Percentiles rank a stretch among this genome's conserved stretches.
Conservation (phyloP, 2,329 filamentous ascomycete species). For the Corynespora cassiicola region DNA sequence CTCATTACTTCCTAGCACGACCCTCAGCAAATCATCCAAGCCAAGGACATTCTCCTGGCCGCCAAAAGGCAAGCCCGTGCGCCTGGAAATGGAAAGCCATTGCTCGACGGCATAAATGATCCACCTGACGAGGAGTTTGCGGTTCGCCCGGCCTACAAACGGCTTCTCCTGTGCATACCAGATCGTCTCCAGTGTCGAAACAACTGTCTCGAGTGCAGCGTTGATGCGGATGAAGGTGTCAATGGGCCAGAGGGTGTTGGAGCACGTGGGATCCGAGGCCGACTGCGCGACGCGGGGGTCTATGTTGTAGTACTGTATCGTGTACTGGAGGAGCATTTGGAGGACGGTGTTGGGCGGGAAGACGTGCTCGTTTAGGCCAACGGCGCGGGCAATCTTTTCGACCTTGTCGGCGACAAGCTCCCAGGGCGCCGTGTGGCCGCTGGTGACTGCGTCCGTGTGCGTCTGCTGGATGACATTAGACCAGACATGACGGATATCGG, state of each 20-base stretch:
- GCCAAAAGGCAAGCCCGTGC: constrained; percentile 63
- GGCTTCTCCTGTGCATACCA: constrained; percentile 72
- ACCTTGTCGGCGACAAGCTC: constrained; percentile 70
- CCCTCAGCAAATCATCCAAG: constrained; percentile 43
- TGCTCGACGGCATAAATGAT: constrained; percentile 66
- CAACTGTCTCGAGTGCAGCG: constrained; percentile 66
- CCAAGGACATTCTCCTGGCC: constrained; percentile 63
- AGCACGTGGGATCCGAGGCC: constrained; percentile 22
- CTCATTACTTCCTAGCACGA: constrained; percentile 54
- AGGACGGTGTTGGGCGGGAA: constrained; percentile 58
- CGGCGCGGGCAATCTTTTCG: constrained; percentile 62
- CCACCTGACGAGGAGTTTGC: constrained; percentile 65
- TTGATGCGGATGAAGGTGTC: constrained; percentile 70
- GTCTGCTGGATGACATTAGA: constrained; percentile 77
- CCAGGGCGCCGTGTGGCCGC: constrained; percentile 65
- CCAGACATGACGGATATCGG: constrained; percentile 87
- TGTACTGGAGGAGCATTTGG: constrained; percentile 43
- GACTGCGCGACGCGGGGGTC: constrained; percentile 16
- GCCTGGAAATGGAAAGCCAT: constrained; percentile 66
- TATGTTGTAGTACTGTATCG: constrained; percentile 59
- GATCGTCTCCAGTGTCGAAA: constrained; percentile 68
- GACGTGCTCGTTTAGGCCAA: constrained; percentile 61
- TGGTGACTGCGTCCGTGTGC: constrained; percentile 56
- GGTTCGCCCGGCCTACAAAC: constrained; percentile 62
- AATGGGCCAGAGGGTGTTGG: constrained; percentile 63